Conservation (phyloP, 1,284 basidiomycete species). For the Puccinia coronata region DNA sequence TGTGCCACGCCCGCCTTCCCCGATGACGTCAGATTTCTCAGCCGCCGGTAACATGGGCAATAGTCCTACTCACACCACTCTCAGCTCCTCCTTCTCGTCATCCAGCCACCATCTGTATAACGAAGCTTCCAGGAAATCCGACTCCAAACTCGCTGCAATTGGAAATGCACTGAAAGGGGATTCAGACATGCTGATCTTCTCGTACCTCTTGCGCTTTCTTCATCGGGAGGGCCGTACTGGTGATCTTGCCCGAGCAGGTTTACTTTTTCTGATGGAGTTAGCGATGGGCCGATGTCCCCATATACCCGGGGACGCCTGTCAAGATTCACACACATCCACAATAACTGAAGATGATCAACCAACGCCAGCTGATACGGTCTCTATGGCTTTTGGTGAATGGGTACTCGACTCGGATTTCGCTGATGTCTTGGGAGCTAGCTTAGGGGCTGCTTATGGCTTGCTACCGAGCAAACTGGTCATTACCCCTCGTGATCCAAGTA, state of each 20-base stretch:
- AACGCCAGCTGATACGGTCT: slow-evolving; percentile 66
- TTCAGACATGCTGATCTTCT: slow-evolving; percentile 91
- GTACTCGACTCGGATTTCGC: slow-evolving; percentile 94
- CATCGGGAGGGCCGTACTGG: slow-evolving; percentile 92
- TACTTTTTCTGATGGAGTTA: slow-evolving; percentile 89
- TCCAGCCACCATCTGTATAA: slow-evolving; percentile 27
- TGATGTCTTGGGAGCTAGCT: slow-evolving; percentile 88
- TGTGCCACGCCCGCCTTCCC: slow-evolving; percentile 33
- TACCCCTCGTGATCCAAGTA: slow-evolving; percentile 40
- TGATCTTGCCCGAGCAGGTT: slow-evolving; percentile 86
- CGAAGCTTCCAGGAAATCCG: slow-evolving; percentile 10
- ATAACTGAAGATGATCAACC: not conserved
- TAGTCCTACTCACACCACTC: slow-evolving; percentile 62
- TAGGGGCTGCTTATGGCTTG: slow-evolving; percentile 89
- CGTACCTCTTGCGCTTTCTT: slow-evolving; percentile 90
- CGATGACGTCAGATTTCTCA: slow-evolving; percentile 67
- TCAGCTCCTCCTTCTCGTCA: slow-evolving; percentile 58
- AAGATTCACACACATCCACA: slow-evolving; percentile 9
- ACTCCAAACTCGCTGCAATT: slow-evolving; percentile 19
- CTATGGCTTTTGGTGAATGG: slow-evolving; percentile 82
- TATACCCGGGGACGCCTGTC: slow-evolving; percentile 45
- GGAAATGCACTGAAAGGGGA: slow-evolving; percentile 68
- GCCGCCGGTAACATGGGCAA: slow-evolving; percentile 53
- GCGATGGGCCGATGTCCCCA: slow-evolving; percentile 69
- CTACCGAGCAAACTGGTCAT: slow-evolving; percentile 77